phyloP scores from a whole-genome alignment of 2,329 filamentous ascomycete species.

The Lachnellula cervina region DNA sequence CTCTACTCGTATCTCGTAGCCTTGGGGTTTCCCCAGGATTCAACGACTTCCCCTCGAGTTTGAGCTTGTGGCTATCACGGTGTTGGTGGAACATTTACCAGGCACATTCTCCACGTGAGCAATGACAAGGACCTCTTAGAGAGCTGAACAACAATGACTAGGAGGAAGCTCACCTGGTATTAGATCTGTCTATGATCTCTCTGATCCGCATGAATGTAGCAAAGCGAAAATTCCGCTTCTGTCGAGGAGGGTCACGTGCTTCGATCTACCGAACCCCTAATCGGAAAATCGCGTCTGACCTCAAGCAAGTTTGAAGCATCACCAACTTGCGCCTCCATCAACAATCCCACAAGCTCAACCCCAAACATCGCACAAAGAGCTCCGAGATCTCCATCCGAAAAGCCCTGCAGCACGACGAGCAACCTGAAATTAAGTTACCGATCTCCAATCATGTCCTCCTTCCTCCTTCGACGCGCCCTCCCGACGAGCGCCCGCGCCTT shows the following conservation, averaged over 20 bases:
- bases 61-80: background rate
- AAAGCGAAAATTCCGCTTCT: background rate
- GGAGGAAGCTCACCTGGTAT: background rate
- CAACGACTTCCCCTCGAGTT: background rate
- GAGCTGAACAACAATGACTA: background rate
- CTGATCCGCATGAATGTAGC: background rate
- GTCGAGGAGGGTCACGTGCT: background rate
- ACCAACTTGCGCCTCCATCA: background rate
- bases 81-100: background rate
- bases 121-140: background rate
- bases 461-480: conserved; percentile 36
- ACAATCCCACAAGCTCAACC: background rate
- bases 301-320: background rate
- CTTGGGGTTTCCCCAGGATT: background rate
- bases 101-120: background rate
- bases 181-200: background rate
- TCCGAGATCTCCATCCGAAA: background rate
- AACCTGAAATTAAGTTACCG: background rate
- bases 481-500: conserved; percentile 59
- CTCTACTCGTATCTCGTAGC: background rate
- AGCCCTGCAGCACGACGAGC: background rate
- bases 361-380: background rate
- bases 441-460: conserved; percentile 23
- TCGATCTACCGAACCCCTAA: no score
- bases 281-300: background rate